Conservation (phyloP, 495 filamentous ascomycete species). For the Xylaria intraflava region DNA sequence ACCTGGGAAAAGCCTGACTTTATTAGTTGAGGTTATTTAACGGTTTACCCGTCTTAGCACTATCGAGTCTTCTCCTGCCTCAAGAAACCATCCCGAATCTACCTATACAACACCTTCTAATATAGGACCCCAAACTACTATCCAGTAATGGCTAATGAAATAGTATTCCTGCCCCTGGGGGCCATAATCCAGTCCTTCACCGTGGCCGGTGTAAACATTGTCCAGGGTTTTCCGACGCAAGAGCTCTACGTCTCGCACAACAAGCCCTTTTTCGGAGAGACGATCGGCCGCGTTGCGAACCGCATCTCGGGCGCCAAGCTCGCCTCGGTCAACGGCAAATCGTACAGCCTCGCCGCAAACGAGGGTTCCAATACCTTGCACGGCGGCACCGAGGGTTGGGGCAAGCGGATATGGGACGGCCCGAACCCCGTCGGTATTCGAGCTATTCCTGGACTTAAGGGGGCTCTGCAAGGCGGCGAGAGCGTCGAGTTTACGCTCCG, state of each 20-base stretch:
- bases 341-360: slow-evolving; percentile 64
- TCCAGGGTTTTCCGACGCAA: slow-evolving; percentile 71
- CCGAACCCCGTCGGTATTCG: slow-evolving; percentile 52
- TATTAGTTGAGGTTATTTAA: not conserved
- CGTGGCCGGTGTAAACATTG: slow-evolving; percentile 73
- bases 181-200: slow-evolving; percentile 83
- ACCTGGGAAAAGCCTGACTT: no score
- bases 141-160: slow-evolving; percentile 35
- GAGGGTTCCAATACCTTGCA: slow-evolving; percentile 75
- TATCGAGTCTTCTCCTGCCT: not conserved
- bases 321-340: slow-evolving; percentile 59
- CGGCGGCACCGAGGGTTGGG: slow-evolving; percentile 78
- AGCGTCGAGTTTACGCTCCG: slow-evolving; percentile 67
- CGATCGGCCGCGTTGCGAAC: slow-evolving; percentile 89
- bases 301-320: slow-evolving; percentile 70
- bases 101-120: not conserved
- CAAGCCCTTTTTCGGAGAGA: slow-evolving; percentile 78
- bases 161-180: slow-evolving; percentile 73
- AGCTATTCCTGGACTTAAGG: slow-evolving; percentile 36
- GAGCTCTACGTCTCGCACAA: slow-evolving; percentile 68
- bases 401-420: slow-evolving; percentile 73
- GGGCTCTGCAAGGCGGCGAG: slow-evolving; percentile 61
- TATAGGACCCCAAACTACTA: not conserved
- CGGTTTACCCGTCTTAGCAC: no score
- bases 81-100: not conserved